phyloP scores from a whole-genome alignment of 495 filamentous ascomycete species.

The Haplographium delicatum region DNA sequence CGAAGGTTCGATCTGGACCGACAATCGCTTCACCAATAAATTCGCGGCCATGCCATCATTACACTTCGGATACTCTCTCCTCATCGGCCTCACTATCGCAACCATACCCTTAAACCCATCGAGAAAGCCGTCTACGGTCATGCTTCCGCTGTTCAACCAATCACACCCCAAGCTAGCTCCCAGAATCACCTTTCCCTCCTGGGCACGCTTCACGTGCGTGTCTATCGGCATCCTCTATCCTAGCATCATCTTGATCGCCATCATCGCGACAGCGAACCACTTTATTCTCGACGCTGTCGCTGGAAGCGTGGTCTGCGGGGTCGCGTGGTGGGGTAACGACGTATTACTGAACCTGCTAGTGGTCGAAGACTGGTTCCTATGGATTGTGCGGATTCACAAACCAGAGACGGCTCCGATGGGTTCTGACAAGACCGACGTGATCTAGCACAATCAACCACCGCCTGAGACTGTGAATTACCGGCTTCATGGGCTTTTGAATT shows the following conservation, averaged over 20 bases:
- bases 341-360: conserved; percentile 55
- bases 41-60: conserved; percentile 74
- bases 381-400: conserved; percentile 57
- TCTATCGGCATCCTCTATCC: conserved; percentile 59
- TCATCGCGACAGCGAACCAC: conserved; percentile 70
- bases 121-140: conserved; percentile 7
- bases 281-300: conserved; percentile 67
- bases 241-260: conserved; percentile 57
- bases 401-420: conserved; percentile 39
- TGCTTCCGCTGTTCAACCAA: conserved; percentile 16
- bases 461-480: too few species aligned
- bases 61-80: conserved; percentile 75
- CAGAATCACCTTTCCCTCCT: conserved; percentile 22
- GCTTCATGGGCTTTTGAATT: too few species aligned
- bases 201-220: conserved; percentile 41
- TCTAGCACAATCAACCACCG: too few species aligned
- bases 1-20: conserved; percentile 63
- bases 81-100: conserved; percentile 64
- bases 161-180: conserved; percentile 8
- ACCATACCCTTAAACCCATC: conserved; percentile 29
- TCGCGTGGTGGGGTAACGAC: conserved; percentile 55
- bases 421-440: too few species aligned
- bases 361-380: conserved; percentile 62
- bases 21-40: conserved; percentile 58
- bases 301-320: conserved; percentile 51